Base-by-base conservation (phyloP, 2,329 filamentous ascomycete genomes). In the Aureobasidium sp. region DNA sequence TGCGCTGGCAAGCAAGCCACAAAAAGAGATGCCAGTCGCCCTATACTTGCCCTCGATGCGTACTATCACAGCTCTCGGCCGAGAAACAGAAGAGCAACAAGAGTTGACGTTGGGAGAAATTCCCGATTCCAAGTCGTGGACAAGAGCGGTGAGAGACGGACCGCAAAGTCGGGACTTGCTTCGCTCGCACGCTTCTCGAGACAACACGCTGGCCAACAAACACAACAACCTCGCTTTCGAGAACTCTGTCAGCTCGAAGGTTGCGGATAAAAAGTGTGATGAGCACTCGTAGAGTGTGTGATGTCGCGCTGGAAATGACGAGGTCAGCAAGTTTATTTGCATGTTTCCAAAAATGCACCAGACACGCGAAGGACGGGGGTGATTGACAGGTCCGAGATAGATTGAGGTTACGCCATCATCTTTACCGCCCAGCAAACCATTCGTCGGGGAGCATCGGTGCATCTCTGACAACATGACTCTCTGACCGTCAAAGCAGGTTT, bases 331-430 rank as follows among this genome's bases (percentile, higher is more conserved):
- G 54, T 59, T 47, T 47, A 30, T 48, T 59, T 37, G 54, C 42
- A 39, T 59, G 57, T 49, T 59, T 49, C 57, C 57, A 59, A 59
- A 50, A 59, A 59, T 59, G 57, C 25, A 50, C 34, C 36, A 50
- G 42, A 48, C 44, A 59, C 32, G 39, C 55, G 55, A 59, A 16
- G 42, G 45, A 16, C 39, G 13, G 45, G 25, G 30, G 25, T 16
- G 45, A 59, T 59, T 59, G 57, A 59, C 57, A 59, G 57, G 57
- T 42, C 57, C 57, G 44, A 27, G 57, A 59, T 59, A 59, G 57
- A 59, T 59, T 59, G 29, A 36, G 32, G 54, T 47, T 58, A 58
- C 54, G 54, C 54, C 54, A 58, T 58, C 34, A 37, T 30, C 37
- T 37, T 60, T 44, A 61, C 47, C 59, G 47, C 47, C 39, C 30